These are phyloP conservation scores for Monosporascus sp. DNA, from an alignment of 2,329 filamentous ascomycete species.

Conservation along the genomic window DNA sequence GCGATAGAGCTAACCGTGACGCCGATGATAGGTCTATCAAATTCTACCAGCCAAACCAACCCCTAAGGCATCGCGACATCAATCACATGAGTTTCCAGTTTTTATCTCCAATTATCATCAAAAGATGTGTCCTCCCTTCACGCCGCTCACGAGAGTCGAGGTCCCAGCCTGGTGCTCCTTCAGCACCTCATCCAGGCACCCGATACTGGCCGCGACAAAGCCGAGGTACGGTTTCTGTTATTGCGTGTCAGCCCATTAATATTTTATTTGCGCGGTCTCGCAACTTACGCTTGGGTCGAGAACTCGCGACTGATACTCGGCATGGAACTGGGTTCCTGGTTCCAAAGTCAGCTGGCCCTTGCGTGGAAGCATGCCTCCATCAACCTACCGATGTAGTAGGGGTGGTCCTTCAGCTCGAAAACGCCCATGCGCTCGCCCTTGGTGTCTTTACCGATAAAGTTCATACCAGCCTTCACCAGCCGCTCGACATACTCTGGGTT, in stretches of 20 bases:
- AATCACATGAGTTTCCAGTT: no score
- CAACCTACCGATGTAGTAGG: constrained; percentile 61
- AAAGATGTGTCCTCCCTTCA: no score
- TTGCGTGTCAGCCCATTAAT: neutral
- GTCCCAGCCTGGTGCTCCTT: constrained; percentile 9
- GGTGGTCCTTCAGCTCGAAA: constrained; percentile 76
- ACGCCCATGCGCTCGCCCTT: constrained; percentile 77
- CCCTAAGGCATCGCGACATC: no score
- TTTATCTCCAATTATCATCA: no score
- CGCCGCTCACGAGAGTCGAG: no score
- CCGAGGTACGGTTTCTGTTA: constrained; percentile 60
- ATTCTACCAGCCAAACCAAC: no score
- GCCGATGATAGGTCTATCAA: no score
- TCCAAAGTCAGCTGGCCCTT: neutral
- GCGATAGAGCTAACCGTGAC: no score
- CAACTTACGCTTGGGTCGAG: constrained; percentile 47
- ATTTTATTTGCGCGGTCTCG: neutral
- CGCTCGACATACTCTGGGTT: constrained; percentile 71
- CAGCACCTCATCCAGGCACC: constrained; percentile 47
- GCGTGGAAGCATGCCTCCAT: neutral
- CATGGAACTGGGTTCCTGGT: constrained; percentile 72
- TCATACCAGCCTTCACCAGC: constrained; percentile 63
- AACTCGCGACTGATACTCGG: constrained; percentile 76
- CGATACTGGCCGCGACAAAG: constrained; percentile 74
- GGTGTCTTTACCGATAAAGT: constrained; percentile 76